Evolutionary conservation across 768 basidiomycete genomes (phyloP), one percentile per base, ranked within the genome.

Genomic region (Amylocystis lapponica): DNA sequence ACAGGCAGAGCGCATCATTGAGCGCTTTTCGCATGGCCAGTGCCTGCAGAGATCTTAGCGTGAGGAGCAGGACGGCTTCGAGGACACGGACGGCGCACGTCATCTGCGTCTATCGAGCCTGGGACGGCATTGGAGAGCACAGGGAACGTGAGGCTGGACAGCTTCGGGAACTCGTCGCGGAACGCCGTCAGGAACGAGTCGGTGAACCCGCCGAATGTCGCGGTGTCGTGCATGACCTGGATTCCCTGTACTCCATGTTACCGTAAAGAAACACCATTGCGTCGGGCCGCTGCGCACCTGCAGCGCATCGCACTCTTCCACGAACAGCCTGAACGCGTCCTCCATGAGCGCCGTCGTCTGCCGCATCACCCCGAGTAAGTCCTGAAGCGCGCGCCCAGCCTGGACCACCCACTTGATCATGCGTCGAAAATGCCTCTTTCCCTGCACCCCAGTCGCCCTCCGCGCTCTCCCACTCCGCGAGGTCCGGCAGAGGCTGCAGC

Each of bases 291-390:
- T 20, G 2, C 38, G 7, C 40, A 84, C 86, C 76, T 88, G 87
- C 12, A 83, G 68, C 39, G 74, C 73, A 56, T 88, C 75, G 54
- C 84, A 86, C 50, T 87, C 86, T 56, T 91, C 87, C 4, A 85
- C 70, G 42, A 84, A 75, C 13, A 71, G 64, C 14, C 87, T 74
- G 39, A 89, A 66, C 11, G 78, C 68, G 4, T 74, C 78, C 32
- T 89, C 86, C 76, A 86, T 80, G 36, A 88, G 54, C 38, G 73
- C 74, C n/a, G 63, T 63, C 33, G 78, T 74, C 86, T 88, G 44
- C 6, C 14, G 8, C 13, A 21, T 39, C 25, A 23, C 9, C 29
- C n/a, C n/a, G n/a, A n/a, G n/a, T n/a, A 25, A 34, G 25, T 22
- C 17, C 21, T 31, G 14, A 20, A 12, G 14, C n/a, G 17, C 27